Conservation (phyloP, 1,284 basidiomycete genomes). For the Apiotrichum mycotoxinovorans region DNA sequence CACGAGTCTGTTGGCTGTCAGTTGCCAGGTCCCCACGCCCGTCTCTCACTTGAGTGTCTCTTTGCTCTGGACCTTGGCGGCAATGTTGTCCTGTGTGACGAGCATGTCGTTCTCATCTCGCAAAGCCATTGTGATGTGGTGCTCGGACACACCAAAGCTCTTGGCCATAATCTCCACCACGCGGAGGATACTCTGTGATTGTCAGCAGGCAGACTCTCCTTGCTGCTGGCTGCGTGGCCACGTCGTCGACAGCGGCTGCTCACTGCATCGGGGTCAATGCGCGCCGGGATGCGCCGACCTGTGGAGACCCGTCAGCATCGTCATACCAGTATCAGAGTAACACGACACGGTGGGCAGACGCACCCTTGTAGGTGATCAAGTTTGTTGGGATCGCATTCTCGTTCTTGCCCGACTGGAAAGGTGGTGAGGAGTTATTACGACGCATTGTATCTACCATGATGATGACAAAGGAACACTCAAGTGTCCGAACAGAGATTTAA, state of each 20-base stretch:
- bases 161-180: conserved; percentile 48
- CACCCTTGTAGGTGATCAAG: conserved; percentile 42
- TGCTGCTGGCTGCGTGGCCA: neutral
- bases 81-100: conserved; percentile 83
- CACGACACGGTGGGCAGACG: neutral
- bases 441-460: conserved; percentile 14
- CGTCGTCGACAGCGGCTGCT: conserved; percentile 1
- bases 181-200: conserved; percentile 34
- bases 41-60: conserved; percentile 70
- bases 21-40: neutral
- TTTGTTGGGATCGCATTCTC: conserved; percentile 45
- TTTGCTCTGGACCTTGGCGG: conserved; percentile 73
- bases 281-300: conserved; percentile 43
- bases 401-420: conserved; percentile 26
- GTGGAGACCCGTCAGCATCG: neutral
- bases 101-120: conserved; percentile 82
- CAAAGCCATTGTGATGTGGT: conserved; percentile 74
- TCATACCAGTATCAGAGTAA: neutral
- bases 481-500: no score
- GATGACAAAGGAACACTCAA: no score
- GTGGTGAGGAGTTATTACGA: neutral
- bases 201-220: neutral
- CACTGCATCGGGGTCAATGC: conserved; percentile 47
- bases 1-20: conserved; percentile 29
- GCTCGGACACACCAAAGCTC: conserved; percentile 72